Evolutionary conservation across 345 rosid genomes (phyloP).

Genomic region (Camelina sativa): DNA sequence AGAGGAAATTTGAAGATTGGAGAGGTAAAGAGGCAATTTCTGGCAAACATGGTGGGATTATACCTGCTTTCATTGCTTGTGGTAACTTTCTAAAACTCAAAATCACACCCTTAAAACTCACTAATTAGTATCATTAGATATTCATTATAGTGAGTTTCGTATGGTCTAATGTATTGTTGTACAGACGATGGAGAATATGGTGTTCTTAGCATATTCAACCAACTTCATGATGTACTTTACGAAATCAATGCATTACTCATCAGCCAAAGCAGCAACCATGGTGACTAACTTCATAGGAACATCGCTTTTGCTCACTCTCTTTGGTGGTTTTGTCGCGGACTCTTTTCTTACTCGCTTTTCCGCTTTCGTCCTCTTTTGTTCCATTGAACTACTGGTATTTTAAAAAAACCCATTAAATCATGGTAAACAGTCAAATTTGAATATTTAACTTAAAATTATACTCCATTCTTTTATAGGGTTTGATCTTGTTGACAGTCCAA

Average conservation of each 20-base stretch:
- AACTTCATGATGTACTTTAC: constrained; percentile 58
- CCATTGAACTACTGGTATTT: constrained; percentile 54
- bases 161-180: constrained; percentile 47
- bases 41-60: constrained; percentile 53
- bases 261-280: constrained; percentile 62
- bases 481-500: constrained; percentile 59
- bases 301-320: constrained; percentile 62
- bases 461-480: constrained; percentile 46
- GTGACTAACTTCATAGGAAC: constrained; percentile 73
- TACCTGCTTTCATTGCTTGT: constrained; percentile 53
- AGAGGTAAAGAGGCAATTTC: constrained; percentile 49
- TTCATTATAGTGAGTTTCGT: too few species aligned
- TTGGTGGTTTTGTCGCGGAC: constrained; percentile 66
- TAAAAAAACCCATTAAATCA: too few species aligned
- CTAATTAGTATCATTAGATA: background rate
- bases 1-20: constrained; percentile 54
- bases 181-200: constrained; percentile 72
- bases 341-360: constrained; percentile 59
- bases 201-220: constrained; percentile 55
- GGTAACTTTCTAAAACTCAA: constrained; percentile 41
- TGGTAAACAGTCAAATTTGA: too few species aligned
- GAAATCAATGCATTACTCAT: constrained; percentile 54
- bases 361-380: constrained; percentile 50
- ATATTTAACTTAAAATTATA: background rate
- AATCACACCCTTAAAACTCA: background rate